Evolutionary conservation across 2,329 filamentous ascomycete species (phyloP).

Genomic region (Xylariaceae sp.): DNA sequence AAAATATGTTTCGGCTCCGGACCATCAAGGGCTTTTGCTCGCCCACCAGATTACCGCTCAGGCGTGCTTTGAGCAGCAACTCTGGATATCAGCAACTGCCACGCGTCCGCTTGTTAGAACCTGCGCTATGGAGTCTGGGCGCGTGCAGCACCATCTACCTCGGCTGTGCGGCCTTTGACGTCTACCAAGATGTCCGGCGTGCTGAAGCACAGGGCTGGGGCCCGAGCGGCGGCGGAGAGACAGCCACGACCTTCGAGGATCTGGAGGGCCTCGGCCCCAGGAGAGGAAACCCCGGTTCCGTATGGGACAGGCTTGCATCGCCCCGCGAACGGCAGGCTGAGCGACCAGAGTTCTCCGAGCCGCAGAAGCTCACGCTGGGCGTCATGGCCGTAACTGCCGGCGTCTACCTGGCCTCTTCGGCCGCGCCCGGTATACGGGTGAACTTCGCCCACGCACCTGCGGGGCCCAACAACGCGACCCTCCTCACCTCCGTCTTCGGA

Average conservation of each 20-base stretch:
- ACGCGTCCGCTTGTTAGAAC: slow-evolving; percentile 20
- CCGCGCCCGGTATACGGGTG: slow-evolving; percentile 1
- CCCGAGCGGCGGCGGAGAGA: background rate
- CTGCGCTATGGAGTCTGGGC: slow-evolving; percentile 22
- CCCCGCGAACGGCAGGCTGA: slow-evolving; percentile 1
- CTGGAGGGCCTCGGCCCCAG: slow-evolving; percentile 9
- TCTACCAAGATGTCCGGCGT: slow-evolving; percentile 18
- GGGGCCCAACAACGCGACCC: slow-evolving; percentile 19
- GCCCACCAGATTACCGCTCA: background rate
- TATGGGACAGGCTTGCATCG: background rate
- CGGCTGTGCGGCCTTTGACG: slow-evolving; percentile 25
- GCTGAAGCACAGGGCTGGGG: slow-evolving; percentile 4
- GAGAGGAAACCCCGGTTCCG: background rate
- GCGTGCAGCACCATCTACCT: slow-evolving; percentile 22
- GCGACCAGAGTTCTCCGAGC: slow-evolving; percentile 7
- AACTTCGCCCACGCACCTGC: slow-evolving; percentile 19
- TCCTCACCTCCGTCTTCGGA: slow-evolving; percentile 25
- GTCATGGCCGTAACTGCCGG: slow-evolving; percentile 15
- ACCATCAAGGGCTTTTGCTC: background rate
- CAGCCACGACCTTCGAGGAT: slow-evolving; percentile 15
- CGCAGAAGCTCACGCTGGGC: slow-evolving; percentile 11
- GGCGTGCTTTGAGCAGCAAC: background rate
- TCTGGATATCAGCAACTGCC: background rate
- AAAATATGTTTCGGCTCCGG: slow-evolving; percentile 7
- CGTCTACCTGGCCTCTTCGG: slow-evolving; percentile 6